Conservation (phyloP, 768 basidiomycete genomes). For the Kwoniella mangroviensis region DNA sequence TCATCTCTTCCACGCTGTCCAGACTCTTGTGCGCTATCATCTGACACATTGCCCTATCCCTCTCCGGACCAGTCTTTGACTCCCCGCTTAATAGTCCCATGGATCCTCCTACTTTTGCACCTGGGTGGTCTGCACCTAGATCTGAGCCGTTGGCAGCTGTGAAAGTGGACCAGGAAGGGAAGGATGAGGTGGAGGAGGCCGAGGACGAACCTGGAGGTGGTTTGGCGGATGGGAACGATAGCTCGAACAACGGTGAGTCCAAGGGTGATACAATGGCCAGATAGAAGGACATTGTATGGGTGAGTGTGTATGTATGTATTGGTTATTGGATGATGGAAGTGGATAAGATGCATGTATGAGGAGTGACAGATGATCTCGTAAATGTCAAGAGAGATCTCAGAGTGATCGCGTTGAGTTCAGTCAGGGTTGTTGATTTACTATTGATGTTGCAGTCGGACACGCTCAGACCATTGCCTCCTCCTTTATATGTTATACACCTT, state of each 20-base stretch:
- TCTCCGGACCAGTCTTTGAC: slow-evolving; percentile 58
- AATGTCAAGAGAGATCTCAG: no score
- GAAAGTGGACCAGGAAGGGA: slow-evolving; percentile 57
- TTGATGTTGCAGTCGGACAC: background rate
- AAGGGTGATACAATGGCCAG: slow-evolving; percentile 60
- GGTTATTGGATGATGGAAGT: background rate
- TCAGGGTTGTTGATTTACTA: background rate
- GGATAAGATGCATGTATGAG: background rate
- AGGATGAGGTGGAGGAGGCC: slow-evolving; percentile 37
- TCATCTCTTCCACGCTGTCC: slow-evolving; percentile 91
- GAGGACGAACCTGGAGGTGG: slow-evolving; percentile 37
- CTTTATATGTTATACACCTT: background rate
- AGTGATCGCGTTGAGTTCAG: background rate
- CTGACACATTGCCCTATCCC: slow-evolving; percentile 82
- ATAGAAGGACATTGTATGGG: slow-evolving; percentile 57
- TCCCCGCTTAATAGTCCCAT: slow-evolving; percentile 18
- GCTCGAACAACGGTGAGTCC: slow-evolving; percentile 60
- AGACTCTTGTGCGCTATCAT: slow-evolving; percentile 98
- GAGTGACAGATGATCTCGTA: no score
- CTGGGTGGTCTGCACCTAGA: slow-evolving; percentile 19
- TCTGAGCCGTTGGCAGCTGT: slow-evolving; percentile 41
- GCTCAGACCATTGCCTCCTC: background rate
- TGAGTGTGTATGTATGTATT: background rate
- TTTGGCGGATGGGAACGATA: slow-evolving; percentile 54
- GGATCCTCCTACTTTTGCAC: slow-evolving; percentile 20